Evolutionary conservation across 495 filamentous ascomycete species (phyloP), one percentile per base, ranked within the genome.

Genomic region (Poronia punctata): DNA sequence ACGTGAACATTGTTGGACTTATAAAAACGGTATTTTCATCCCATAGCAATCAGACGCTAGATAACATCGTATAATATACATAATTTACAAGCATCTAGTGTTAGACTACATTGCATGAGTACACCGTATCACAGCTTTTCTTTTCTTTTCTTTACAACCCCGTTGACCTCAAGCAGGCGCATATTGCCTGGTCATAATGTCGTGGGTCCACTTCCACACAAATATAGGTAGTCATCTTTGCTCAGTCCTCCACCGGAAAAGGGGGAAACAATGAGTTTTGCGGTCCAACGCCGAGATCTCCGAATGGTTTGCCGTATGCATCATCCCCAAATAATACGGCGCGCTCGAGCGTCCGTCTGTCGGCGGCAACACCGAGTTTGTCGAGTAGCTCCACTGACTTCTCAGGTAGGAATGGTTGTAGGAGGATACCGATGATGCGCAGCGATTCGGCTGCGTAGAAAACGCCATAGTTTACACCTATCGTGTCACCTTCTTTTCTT

Each of bases 331-430:
- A 77, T 10, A 76, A 43, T 50, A 56, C 35, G 20, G 79, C 70
- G 70, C 79, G 56, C 40, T 68, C 57, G 55, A 82, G 68, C 43
- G 70, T 61, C 43, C 83, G 69, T 49, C 70, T 69, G 29, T 75
- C 72, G 10, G 55, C 52, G n/a, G 67, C 63, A 12, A 97, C 88
- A 7, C 83, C 80, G 3, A 98, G 65, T 50, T 75, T 72, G 54
- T 95, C 84, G 8, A 97, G 71, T 31, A 97, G 53, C 49, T 80
- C 69, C 23, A 63, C 57, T 31, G 84, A 71, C 60, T 90, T 95
- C n/a, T 61, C 69, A 3, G 92, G 92, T 73, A 97, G 88, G 54
- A 83, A 88, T 3, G 92, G 88, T 59, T 95, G 90, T 20, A 98
- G 65, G 24, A 97, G 65, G 40, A 97, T 95, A 7, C 81, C 87